These are phyloP conservation scores for Rhodofomes roseus DNA, from an alignment of 1,284 basidiomycete species.

Conservation along the genomic window DNA sequence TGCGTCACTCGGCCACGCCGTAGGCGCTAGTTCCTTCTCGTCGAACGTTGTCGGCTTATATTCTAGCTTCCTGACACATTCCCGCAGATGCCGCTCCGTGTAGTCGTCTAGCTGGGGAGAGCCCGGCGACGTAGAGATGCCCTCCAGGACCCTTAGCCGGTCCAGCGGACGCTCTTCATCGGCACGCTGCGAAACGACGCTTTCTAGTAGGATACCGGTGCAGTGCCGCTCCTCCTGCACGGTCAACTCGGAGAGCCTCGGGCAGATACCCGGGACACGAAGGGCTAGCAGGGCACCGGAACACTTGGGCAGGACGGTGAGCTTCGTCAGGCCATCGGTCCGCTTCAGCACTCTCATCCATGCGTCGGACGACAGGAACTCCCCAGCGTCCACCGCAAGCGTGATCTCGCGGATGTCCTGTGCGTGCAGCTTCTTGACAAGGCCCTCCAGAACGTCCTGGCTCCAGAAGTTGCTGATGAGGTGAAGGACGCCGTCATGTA, in stretches of 20 bases:
- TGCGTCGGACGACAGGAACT: slow-evolving; percentile 1
- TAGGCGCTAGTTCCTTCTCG: neutral
- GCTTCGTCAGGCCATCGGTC: neutral
- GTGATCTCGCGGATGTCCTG: slow-evolving; percentile 6
- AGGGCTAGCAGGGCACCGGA: neutral
- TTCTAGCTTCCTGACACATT: neutral
- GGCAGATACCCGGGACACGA: neutral
- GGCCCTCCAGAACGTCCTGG: slow-evolving; percentile 3
- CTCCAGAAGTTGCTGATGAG: slow-evolving; percentile 11
- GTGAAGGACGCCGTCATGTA: slow-evolving; percentile 12
- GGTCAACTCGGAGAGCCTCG: neutral
- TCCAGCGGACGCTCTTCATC: neutral
- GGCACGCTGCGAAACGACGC: neutral
- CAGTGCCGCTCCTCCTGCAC: neutral
- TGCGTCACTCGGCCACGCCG: slow-evolving; percentile 5
- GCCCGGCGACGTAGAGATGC: neutral
- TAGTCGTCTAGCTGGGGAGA: neutral
- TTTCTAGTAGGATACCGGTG: neutral
- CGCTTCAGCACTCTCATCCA: slow-evolving; percentile 4
- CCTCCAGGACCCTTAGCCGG: neutral
- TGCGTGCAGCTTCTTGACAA: slow-evolving; percentile 10
- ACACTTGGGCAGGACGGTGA: neutral
- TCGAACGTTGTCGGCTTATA: neutral
- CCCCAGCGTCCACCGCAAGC: slow-evolving; percentile 10
- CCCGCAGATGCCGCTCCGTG: slow-evolving; percentile 1